A percentile compares a stretch with the other conserved stretches of the same genome.
phyloP scores from a whole-genome alignment of 768 basidiomycete genomes.

The Xerocomus potaroensis region DNA sequence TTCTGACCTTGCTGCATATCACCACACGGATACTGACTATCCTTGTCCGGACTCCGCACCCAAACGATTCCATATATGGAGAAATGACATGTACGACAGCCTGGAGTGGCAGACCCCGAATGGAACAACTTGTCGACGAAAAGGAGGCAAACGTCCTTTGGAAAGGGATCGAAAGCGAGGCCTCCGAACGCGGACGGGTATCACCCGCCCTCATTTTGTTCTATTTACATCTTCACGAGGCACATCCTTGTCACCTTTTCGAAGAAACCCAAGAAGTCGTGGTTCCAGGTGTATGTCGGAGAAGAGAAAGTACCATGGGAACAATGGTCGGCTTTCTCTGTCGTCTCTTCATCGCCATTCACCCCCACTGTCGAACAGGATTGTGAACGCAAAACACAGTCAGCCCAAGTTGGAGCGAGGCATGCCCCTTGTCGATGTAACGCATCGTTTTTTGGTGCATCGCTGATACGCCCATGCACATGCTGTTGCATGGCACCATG shows the following conservation, averaged over 20 bases:
- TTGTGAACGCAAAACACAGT: constrained; percentile 73
- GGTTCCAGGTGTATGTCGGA: constrained; percentile 66
- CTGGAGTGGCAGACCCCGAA: constrained; percentile 73
- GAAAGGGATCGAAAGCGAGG: constrained; percentile 64
- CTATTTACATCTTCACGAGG: too few relatives aligned
- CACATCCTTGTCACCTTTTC: constrained; percentile 68
- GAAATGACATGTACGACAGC: too few relatives aligned
- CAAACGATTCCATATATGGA: neutral
- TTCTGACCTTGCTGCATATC: neutral
- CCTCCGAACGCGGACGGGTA: constrained; percentile 69
- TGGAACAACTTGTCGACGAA: constrained; percentile 66
- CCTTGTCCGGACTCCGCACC: too few relatives aligned
- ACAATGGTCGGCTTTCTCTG: constrained; percentile 55
- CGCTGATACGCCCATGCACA: too few relatives aligned
- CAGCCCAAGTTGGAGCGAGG: constrained; percentile 67
- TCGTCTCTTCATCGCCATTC: neutral
- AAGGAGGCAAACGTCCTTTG: constrained; percentile 78
- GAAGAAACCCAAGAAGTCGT: constrained; percentile 70
- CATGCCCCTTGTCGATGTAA: too few relatives aligned
- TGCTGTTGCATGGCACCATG: too few relatives aligned
- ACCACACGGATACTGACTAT: too few relatives aligned
- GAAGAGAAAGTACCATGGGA: constrained; percentile 89
- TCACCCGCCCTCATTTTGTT: neutral
- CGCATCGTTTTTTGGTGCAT: too few relatives aligned
- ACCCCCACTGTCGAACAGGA: constrained; percentile 43